Base-by-base conservation (phyloP, 352 stramenopile species). In the Phytophthora fragariaefolia region DNA sequence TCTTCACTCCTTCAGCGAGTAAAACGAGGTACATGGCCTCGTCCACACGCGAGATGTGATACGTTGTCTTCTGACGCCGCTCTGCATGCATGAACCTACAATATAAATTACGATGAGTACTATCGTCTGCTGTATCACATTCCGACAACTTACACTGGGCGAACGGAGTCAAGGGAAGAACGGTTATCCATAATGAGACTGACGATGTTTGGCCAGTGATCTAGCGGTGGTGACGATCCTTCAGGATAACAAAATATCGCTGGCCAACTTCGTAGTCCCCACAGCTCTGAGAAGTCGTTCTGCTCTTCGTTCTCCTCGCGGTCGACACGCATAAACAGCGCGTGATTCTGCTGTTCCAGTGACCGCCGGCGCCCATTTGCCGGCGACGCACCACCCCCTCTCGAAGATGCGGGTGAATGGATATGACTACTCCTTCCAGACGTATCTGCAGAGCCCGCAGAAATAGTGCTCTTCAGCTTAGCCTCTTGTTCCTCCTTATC, bases 161-260 rank as follows among this genome's bases (percentile, higher is more conserved):
- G 71, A 47, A 79, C 76, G 6, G 80, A 78, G 50, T 89, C 76
- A 54, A 93, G 63, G 46, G 71, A 73, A 17, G 66, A 63, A 27
- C 81, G 79, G 62, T 89, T 92, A 72, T 96, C 87, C 87, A 92
- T 91, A 54, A 96, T 91, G 23, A 96, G 75, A 63, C 86, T 95
- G 50, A 96, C 74, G 15, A 96, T 80, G 47, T 96, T 96, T 2
- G 89, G 89, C 87, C 87, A 96, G 64, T 96, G 89, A 58, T 87
- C 66, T 46, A 89, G 63, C 20, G 84, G 83, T 2, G 76, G 68
- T 49, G 63, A 46, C 10, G 89, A 78, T 17, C 71, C 60, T 58
- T 83, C 80, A 12, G 88, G 88, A 50, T 93, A 96, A 57, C 82
- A 92, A 52, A 95, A 95, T 9, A 96, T 81, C 23, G 87, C 86